A percentile compares a stretch with the other conserved stretches of the same genome.
Evolutionary conservation across 2,329 filamentous ascomycete species (phyloP).

Genomic region (Stromatinia cepivora): DNA sequence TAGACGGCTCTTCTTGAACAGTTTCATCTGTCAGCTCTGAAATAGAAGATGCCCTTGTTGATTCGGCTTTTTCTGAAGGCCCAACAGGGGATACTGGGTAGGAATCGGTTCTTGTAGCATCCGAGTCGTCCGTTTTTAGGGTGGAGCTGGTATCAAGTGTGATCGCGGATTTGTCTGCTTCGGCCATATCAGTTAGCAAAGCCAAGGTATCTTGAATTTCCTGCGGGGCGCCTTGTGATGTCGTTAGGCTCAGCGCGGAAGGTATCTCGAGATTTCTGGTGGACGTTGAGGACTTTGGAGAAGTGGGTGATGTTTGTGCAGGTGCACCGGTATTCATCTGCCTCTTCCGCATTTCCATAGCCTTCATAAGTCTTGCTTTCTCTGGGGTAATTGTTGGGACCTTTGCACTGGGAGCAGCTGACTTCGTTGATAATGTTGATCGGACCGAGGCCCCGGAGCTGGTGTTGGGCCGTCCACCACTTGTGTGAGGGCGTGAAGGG

Average conservation of each 20-base stretch:
- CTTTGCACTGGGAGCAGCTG: conserved; percentile 37
- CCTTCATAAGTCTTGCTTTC: conserved; percentile 91
- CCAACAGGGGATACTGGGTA: conserved; percentile 57
- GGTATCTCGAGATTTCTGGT: conserved; percentile 22
- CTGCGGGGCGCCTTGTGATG: conserved; percentile 25
- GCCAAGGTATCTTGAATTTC: conserved; percentile 35
- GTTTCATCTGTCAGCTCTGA: conserved; percentile 65
- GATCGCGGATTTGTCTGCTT: conserved; percentile 54
- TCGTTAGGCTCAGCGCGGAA: conserved; percentile 15
- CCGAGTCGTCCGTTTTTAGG: conserved; percentile 41
- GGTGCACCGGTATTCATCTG: conserved; percentile 53
- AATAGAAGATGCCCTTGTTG: conserved; percentile 63
- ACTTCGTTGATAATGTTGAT: conserved; percentile 30
- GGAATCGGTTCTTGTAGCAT: conserved; percentile 53
- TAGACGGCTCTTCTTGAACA: conserved; percentile 42
- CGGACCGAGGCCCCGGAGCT: conserved; percentile 36
- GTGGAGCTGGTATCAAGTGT: conserved; percentile 50
- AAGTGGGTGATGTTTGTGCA: conserved; percentile 10
- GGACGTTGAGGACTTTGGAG: conserved; percentile 22
- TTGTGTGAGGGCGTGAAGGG: conserved; percentile 38
- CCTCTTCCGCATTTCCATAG: conserved; percentile 84
- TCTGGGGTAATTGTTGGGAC: conserved; percentile 71
- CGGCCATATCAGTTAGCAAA: conserved; percentile 41
- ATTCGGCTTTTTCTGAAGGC: conserved; percentile 57
- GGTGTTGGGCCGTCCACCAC: conserved; percentile 40